These are phyloP conservation scores for Leishmania lainsoni DNA, from an alignment of 208 protist species.

Conservation along the genomic window DNA sequence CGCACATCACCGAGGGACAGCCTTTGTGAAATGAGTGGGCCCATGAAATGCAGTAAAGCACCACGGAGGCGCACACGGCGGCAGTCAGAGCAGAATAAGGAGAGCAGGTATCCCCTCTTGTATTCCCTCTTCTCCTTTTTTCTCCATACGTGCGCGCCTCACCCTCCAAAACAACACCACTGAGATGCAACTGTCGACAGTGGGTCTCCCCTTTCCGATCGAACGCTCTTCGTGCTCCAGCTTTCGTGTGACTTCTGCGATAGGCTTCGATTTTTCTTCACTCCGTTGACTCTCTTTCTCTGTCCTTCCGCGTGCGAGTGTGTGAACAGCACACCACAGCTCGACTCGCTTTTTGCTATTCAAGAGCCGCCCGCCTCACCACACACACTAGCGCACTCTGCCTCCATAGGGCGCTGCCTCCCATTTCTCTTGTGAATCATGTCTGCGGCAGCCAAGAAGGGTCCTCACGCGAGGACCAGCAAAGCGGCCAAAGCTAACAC, in stretches of 20 bases:
- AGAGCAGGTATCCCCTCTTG: neutral
- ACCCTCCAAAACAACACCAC: neutral
- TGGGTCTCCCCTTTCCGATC: neutral
- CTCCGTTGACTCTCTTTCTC: neutral
- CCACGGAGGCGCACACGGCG: neutral
- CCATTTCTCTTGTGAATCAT: neutral
- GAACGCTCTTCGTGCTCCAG: neutral
- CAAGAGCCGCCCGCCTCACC: neutral
- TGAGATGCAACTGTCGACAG: neutral
- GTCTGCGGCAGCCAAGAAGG: slow-evolving; percentile 3
- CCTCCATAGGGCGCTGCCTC: neutral
- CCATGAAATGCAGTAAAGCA: neutral
- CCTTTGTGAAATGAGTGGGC: neutral
- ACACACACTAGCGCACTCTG: neutral
- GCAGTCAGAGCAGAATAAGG: neutral
- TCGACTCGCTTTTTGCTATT: neutral
- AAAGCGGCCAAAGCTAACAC: slow-evolving; percentile 14
- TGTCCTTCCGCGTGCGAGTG: neutral
- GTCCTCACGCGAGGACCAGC: neutral
- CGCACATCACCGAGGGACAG: neutral
- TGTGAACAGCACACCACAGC: neutral
- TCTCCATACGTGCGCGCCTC: neutral
- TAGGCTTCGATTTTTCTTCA: neutral
- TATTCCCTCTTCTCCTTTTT: neutral
- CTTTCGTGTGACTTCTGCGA: neutral